These are phyloP conservation scores for Hypoxylon sp. DNA, from an alignment of 2,329 filamentous ascomycete species.

Conservation along the genomic window DNA sequence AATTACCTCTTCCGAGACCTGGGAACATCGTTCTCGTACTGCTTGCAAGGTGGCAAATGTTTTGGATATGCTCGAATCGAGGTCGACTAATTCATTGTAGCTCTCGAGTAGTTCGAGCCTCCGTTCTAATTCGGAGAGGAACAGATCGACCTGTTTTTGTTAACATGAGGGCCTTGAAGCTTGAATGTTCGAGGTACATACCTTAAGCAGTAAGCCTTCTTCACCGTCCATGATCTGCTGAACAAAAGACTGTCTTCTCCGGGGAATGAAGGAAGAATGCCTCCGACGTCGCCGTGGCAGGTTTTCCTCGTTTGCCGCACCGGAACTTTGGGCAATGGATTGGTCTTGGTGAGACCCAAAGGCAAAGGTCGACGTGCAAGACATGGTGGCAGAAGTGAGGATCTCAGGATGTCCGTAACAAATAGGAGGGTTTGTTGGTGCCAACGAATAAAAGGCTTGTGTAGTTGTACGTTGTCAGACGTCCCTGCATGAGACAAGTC, in stretches of 20 bases:
- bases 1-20: constrained; percentile 90
- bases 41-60: constrained; percentile 89
- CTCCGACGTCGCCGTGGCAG: constrained; percentile 61
- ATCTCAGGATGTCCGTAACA: constrained; percentile 11
- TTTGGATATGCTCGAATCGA: constrained; percentile 86
- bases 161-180: constrained; percentile 7
- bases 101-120: constrained; percentile 90
- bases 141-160: constrained; percentile 76
- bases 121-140: constrained; percentile 87
- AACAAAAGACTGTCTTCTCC: constrained; percentile 70
- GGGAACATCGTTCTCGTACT: constrained; percentile 88
- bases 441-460: constrained; percentile 35
- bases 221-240: constrained; percentile 74
- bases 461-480: constrained; percentile 37
- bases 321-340: constrained; percentile 58
- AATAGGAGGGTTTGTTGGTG: constrained; percentile 26
- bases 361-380: constrained; percentile 52
- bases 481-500: constrained; percentile 36
- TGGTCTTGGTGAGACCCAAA: constrained; percentile 55
- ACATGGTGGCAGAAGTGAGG: constrained; percentile 47
- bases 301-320: constrained; percentile 56
- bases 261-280: constrained; percentile 70
- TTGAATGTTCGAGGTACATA: constrained; percentile 48
- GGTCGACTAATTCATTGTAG: constrained; percentile 81
- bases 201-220: constrained; percentile 72